Percentiles rank a stretch among this genome's conserved stretches.
phyloP scores from a whole-genome alignment of 371 early-diverging fungal genomes.

The Mucor indicus region DNA sequence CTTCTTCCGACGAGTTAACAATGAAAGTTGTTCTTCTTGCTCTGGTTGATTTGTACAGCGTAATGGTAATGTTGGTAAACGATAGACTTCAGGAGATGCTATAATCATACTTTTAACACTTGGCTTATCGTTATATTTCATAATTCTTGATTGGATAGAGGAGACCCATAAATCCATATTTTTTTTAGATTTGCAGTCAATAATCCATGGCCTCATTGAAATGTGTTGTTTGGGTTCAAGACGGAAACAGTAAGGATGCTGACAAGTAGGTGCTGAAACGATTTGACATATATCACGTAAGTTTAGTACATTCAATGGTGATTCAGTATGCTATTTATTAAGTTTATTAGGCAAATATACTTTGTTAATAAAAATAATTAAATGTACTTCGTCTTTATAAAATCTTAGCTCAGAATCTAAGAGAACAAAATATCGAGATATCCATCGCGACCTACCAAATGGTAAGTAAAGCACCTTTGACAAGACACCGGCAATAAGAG shows the following conservation, averaged over 20 bases:
- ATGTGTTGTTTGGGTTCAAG: slow-evolving; percentile 7
- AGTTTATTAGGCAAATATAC: no score
- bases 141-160: neutral
- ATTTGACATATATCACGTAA: slow-evolving; percentile 14
- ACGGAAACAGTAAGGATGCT: slow-evolving; percentile 14
- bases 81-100: slow-evolving; percentile 7
- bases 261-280: slow-evolving; percentile 7
- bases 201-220: slow-evolving; percentile 19
- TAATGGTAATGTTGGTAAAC: slow-evolving; percentile 13
- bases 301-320: slow-evolving; percentile 11
- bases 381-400: slow-evolving; percentile 25
- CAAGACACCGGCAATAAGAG: slow-evolving; percentile 19
- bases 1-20: slow-evolving; percentile 19
- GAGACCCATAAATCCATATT: no score
- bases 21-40: slow-evolving; percentile 2
- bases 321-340: slow-evolving; percentile 19
- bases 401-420: slow-evolving; percentile 20
- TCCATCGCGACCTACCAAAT: slow-evolving; percentile 25
- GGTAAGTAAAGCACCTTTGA: slow-evolving; percentile 15
- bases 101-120: neutral
- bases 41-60: slow-evolving; percentile 16
- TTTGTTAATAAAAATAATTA: no score
- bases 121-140: neutral
- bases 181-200: slow-evolving; percentile 17
- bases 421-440: slow-evolving; percentile 21